Percentiles rank a stretch among this genome's conserved stretches.
phyloP scores from a whole-genome alignment of 192 early-diverging fungal species.

The Gaertneriomyces sp. region DNA sequence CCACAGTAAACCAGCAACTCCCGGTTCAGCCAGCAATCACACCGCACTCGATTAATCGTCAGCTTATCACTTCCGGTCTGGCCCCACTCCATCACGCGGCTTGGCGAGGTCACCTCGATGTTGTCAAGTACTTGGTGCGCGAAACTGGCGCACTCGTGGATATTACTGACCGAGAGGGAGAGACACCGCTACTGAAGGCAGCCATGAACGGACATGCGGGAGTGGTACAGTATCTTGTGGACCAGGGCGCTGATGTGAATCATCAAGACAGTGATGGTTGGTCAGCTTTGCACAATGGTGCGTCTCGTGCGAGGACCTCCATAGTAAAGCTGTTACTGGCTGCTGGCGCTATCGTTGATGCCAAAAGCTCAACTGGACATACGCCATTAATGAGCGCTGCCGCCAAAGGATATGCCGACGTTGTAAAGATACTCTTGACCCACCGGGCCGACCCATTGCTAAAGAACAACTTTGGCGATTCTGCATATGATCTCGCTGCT shows the following conservation, averaged over 20 bases:
- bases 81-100: conserved; percentile 18
- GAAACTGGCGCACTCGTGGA: conserved; percentile 58
- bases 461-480: conserved; percentile 65
- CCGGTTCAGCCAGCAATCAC: conserved; percentile 2
- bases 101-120: conserved; percentile 17
- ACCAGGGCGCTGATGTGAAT: conserved; percentile 57
- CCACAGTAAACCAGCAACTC: not conserved
- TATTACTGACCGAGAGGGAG: conserved; percentile 61
- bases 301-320: conserved; percentile 54
- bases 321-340: conserved; percentile 61
- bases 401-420: conserved; percentile 62
- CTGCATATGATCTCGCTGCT: conserved; percentile 74
- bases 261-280: conserved; percentile 72
- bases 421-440: conserved; percentile 63
- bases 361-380: conserved; percentile 57
- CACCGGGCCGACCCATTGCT: conserved; percentile 58
- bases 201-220: conserved; percentile 61
- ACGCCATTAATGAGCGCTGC: conserved; percentile 53
- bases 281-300: conserved; percentile 79
- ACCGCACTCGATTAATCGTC: too few relatives aligned
- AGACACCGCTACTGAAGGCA: conserved; percentile 73
- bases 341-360: conserved; percentile 56
- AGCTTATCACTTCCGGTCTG: not conserved
- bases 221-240: conserved; percentile 58
- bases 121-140: conserved; percentile 56